Evolutionary conservation across 31 red algal genomes (phyloP).

Genomic region (Odonthalia washingtoniensis): DNA sequence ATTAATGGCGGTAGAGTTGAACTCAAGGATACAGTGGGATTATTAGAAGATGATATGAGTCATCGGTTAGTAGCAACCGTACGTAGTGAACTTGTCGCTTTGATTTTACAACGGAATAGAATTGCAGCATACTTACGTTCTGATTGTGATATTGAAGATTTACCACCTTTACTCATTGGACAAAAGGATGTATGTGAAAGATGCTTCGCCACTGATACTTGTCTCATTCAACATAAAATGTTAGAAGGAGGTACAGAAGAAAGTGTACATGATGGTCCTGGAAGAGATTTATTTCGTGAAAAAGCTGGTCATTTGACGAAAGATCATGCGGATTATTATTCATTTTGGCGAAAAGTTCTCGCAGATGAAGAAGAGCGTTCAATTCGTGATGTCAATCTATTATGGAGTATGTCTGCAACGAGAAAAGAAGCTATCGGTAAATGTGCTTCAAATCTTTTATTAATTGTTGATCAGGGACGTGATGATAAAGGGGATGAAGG

Average conservation of each 20-base stretch:
- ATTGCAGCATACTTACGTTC: slow-evolving; percentile 60
- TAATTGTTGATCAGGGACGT: no score
- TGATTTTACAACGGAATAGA: slow-evolving; percentile 80
- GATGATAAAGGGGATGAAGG: background rate
- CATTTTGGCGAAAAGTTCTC: slow-evolving; percentile 65
- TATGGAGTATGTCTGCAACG: slow-evolving; percentile 63
- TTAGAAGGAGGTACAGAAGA: slow-evolving; percentile 51
- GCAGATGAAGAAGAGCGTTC: slow-evolving; percentile 62
- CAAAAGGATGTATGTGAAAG: slow-evolving; percentile 53
- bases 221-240: slow-evolving; percentile 68
- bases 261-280: slow-evolving; percentile 35
- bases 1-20: background rate
- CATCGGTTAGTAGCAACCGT: slow-evolving; percentile 14
- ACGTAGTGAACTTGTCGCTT: slow-evolving; percentile 69
- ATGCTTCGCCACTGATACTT: slow-evolving; percentile 74
- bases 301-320: slow-evolving; percentile 55
- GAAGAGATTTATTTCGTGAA: slow-evolving; percentile 58
- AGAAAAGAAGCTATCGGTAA: slow-evolving; percentile 61
- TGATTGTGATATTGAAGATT: background rate
- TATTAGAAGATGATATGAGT: slow-evolving; percentile 17
- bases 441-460: slow-evolving; percentile 53
- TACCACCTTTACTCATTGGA: slow-evolving; percentile 49
- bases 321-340: slow-evolving; percentile 72
- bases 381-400: slow-evolving; percentile 20
- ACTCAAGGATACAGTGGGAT: background rate